Base-by-base conservation (phyloP, 345 rosid genomes). In the Gossypium ekmanianum region DNA sequence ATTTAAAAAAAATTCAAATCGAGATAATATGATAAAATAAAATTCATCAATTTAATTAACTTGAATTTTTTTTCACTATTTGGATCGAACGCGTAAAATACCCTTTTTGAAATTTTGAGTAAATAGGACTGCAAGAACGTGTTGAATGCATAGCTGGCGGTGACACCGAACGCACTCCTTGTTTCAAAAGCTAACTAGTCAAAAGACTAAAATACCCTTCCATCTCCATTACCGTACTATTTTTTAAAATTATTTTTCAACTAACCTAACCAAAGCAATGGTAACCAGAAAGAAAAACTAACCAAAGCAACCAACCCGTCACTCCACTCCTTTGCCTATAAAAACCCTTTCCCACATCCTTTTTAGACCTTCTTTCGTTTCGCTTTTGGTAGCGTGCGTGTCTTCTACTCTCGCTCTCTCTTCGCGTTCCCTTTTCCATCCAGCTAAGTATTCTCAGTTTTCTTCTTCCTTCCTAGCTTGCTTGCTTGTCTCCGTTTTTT, bases 71-170 rank as follows among this genome's bases (percentile, higher is more conserved):
- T 34, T 34, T 34, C 39, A 34, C 39, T 4, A 34, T 3, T 34
- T 34, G 39, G 39, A 34, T 4, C 39, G 1, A 29, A 29, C 39
- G 39, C 4, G 39, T 29, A 29, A 29, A 34, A 34, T 4, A 34
- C 5, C 39, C 39, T 34, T 4, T 34, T 34, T 34, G 0, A 34
- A 34, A 4, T 34, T 34, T 34, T 34, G 39, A 34, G 16, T 52
- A 16, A 52, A 16, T 4, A 18, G 11, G 34, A 58, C 63, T 22
- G 34, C 18, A 24, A 2, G 1, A 47, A 16, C 26, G 58, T 39
- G 57, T 48, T 68, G 34, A 71, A 45, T 18, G 48, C 22, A 57
- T 63, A 70, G 76, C 79, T 83, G 86, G 83, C 87, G 20, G 64
- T 72, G 27, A 43, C 84, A 79, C 82, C 10, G 75, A 65, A 81